Percentiles rank a stretch among this genome's conserved stretches.
phyloP scores from a whole-genome alignment of 2,329 filamentous ascomycete species.

The Geosmithia morbida region DNA sequence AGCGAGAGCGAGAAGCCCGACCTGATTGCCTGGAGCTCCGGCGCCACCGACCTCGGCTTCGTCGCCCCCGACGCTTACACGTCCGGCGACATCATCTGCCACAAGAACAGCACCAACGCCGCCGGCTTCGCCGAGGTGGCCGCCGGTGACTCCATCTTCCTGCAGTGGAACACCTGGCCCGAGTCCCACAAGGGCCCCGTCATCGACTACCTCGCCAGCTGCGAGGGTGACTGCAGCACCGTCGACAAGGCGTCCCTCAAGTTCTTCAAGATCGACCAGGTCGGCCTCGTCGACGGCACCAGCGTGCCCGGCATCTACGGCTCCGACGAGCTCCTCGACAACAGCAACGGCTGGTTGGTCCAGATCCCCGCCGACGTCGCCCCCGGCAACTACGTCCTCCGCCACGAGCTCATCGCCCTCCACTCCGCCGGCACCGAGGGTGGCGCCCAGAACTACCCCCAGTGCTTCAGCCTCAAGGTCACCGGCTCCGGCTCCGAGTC shows the following conservation, averaged over 20 bases:
- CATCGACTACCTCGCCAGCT: slow-evolving; percentile 47
- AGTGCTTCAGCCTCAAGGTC: slow-evolving; percentile 30
- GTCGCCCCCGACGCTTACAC: slow-evolving; percentile 22
- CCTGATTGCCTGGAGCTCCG: slow-evolving; percentile 4
- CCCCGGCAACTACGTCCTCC: slow-evolving; percentile 26
- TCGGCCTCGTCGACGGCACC: slow-evolving; percentile 32
- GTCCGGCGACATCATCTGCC: slow-evolving; percentile 27
- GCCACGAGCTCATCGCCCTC: slow-evolving; percentile 34
- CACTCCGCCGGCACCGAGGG: slow-evolving; percentile 23
- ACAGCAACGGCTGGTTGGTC: slow-evolving; percentile 14
- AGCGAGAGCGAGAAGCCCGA: slow-evolving; percentile 1
- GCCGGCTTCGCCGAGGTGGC: slow-evolving; percentile 16
- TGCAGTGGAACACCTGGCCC: slow-evolving; percentile 26
- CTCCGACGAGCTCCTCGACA: slow-evolving; percentile 22
- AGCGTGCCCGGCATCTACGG: slow-evolving; percentile 16
- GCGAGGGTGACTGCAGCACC: slow-evolving; percentile 35
- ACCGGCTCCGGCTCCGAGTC: slow-evolving; percentile 19
- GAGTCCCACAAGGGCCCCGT: slow-evolving; percentile 33
- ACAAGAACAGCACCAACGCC: slow-evolving; percentile 21
- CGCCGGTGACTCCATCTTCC: slow-evolving; percentile 20
- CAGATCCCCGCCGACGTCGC: slow-evolving; percentile 16
- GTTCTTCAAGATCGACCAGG: slow-evolving; percentile 49
- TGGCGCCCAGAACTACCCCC: slow-evolving; percentile 32
- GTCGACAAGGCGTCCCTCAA: slow-evolving; percentile 35
- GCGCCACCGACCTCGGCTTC: slow-evolving; percentile 28